Evolutionary conservation across 495 filamentous ascomycete genomes (phyloP), one percentile per base, ranked within the genome.

Genomic region (Ramalina intermedia): DNA sequence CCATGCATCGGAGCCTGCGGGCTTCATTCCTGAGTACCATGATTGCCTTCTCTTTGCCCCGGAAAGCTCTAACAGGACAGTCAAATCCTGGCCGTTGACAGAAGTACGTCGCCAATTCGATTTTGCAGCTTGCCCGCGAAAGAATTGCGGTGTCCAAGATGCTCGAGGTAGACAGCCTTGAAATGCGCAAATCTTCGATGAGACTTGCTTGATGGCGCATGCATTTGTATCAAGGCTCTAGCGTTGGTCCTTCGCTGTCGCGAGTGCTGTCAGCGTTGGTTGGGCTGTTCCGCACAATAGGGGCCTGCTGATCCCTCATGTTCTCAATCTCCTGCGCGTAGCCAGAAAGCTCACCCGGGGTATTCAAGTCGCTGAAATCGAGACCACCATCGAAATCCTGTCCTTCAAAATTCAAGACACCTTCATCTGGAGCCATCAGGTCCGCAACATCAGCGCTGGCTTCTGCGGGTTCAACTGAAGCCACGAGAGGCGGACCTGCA

Each of bases 321-420:
- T 6, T 71, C 37, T 69, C 75, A 37, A 73, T 65, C 43, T 73
- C 71, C 43, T 72, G 69, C n/a, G 62, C 68, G 51, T 72, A 81
- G 14, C 74, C 75, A 5, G 75, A 73, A 8, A 74, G 77, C 62
- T 79, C 76, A 5, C 79, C 78, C 0, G 78, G 76, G 29, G 71
- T 73, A 54, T 80, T 74, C 50, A 82, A 71, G 53, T 74, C 75
- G 54, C 69, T 72, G 46, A 79, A 76, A 51, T 68, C 64, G 3
- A 55, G 62, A 17, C 50, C 52, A 17, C 58, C 56, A 44, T 69
- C 69, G 40, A 78, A 79, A 50, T 69, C 70, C 53, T 60, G 61
- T 7, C 61, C 55, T 16, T 72, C 65, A 9, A 71, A 59, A 38
- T 61, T 63, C 27, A 59, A 63, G 1, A 40, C 46, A 9, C 26